Conservation (phyloP, 176 grass and related monocot genomes). For the Eremochloa ophiuroides region DNA sequence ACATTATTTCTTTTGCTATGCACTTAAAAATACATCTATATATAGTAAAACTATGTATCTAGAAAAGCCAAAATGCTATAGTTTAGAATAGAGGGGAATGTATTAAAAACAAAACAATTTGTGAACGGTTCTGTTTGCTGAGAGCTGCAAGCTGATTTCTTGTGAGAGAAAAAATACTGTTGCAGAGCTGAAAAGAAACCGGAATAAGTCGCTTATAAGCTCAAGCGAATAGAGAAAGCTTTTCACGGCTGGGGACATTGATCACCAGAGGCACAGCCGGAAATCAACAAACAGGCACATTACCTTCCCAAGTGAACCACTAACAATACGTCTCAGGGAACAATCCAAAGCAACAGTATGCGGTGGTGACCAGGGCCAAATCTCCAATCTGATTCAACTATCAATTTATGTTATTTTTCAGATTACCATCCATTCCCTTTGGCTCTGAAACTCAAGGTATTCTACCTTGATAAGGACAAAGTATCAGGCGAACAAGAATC, state of each 20-base stretch:
- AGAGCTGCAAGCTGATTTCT: too few species aligned
- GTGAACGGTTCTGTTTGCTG: too few species aligned
- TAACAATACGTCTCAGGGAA: background rate
- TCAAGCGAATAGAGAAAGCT: too few species aligned
- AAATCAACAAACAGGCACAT: background rate
- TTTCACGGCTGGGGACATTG: background rate
- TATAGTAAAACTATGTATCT: too few species aligned
- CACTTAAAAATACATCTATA: too few species aligned
- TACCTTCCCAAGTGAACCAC: background rate
- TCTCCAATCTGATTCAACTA: background rate
- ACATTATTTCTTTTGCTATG: too few species aligned
- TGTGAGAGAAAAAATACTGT: too few species aligned
- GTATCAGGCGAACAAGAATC: background rate
- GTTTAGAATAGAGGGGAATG: too few species aligned
- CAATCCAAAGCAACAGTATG: background rate
- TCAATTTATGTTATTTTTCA: conserved; percentile 21
- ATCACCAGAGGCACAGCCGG: background rate
- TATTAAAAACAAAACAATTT: too few species aligned
- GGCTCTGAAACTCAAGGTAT: conserved; percentile 13
- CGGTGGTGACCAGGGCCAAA: background rate
- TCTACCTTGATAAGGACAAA: conserved; percentile 27
- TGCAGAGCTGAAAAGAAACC: too few species aligned
- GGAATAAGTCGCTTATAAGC: too few species aligned
- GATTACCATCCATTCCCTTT: background rate
- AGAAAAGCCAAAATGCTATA: too few species aligned